These are phyloP conservation scores for Phytopythium mirpurense DNA, from an alignment of 352 stramenopile species.

Conservation along the genomic window DNA sequence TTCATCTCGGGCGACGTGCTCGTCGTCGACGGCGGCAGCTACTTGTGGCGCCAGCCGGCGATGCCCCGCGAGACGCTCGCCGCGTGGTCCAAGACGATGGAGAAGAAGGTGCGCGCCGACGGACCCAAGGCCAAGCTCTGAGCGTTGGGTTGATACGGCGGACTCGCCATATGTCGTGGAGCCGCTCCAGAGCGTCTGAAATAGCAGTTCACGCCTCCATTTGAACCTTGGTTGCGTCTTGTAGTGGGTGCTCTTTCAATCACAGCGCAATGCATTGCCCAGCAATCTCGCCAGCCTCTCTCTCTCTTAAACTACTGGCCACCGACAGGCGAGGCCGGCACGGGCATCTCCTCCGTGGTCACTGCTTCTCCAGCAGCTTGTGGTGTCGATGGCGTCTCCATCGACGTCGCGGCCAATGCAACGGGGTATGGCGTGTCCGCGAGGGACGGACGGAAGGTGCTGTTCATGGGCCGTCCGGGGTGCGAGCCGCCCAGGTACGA, in stretches of 20 bases:
- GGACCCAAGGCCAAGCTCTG: slow-evolving; percentile 51
- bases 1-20: slow-evolving; percentile 83
- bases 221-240: too few relatives aligned
- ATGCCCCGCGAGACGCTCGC: slow-evolving; percentile 70
- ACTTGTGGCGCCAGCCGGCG: slow-evolving; percentile 69
- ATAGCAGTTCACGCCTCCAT: too few relatives aligned
- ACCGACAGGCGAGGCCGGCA: background rate
- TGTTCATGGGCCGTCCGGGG: slow-evolving; percentile 52
- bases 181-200: too few relatives aligned
- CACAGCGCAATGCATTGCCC: too few relatives aligned
- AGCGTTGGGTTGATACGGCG: too few relatives aligned
- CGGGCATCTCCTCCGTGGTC: background rate
- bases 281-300: too few relatives aligned
- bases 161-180: too few relatives aligned
- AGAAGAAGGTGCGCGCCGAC: slow-evolving; percentile 49
- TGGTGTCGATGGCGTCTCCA: too few relatives aligned
- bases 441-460: slow-evolving; percentile 56
- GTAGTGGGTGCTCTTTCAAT: too few relatives aligned
- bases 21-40: slow-evolving; percentile 81
- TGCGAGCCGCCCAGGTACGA: slow-evolving; percentile 54
- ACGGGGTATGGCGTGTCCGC: slow-evolving; percentile 51
- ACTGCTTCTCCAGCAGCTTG: background rate
- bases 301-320: too few relatives aligned
- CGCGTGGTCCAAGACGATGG: slow-evolving; percentile 73
- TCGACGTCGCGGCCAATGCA: slow-evolving; percentile 1